Evolutionary conservation across 2,329 filamentous ascomycete species (phyloP).

Genomic region (Ceratocystis eucalypticola): DNA sequence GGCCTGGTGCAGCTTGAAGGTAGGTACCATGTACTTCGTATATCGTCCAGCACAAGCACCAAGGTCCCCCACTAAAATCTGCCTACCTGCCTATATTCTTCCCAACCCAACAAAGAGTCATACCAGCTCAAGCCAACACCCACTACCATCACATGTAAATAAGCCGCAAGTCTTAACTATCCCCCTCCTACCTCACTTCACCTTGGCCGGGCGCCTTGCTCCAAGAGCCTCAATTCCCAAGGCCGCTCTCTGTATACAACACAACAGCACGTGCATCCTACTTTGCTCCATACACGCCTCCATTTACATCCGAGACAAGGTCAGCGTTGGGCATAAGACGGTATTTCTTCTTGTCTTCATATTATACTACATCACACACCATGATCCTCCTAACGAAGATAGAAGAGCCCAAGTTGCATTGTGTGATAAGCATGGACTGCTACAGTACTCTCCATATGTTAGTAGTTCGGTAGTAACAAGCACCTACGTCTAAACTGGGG

Average conservation of each 20-base stretch:
- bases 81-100: background rate
- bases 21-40: background rate
- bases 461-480: background rate
- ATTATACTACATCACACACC: background rate
- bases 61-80: background rate
- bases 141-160: background rate
- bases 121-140: no score
- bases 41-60: background rate
- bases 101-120: background rate
- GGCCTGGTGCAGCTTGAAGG: background rate
- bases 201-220: background rate
- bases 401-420: background rate
- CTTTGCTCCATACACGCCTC: background rate
- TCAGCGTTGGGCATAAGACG: background rate
- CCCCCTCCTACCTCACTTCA: background rate
- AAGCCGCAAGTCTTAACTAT: background rate
- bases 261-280: no score
- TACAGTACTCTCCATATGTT: constrained; percentile 8
- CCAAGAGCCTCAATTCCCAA: background rate
- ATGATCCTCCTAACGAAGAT: background rate
- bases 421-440: background rate
- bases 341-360: background rate
- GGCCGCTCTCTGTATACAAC: background rate
- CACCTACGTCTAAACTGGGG: constrained; percentile 8
- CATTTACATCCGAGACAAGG: background rate